A percentile compares a stretch with the other conserved stretches of the same genome.
Evolutionary conservation across 2,329 filamentous ascomycete species (phyloP).

Genomic region (Thielaviopsis musarum): DNA sequence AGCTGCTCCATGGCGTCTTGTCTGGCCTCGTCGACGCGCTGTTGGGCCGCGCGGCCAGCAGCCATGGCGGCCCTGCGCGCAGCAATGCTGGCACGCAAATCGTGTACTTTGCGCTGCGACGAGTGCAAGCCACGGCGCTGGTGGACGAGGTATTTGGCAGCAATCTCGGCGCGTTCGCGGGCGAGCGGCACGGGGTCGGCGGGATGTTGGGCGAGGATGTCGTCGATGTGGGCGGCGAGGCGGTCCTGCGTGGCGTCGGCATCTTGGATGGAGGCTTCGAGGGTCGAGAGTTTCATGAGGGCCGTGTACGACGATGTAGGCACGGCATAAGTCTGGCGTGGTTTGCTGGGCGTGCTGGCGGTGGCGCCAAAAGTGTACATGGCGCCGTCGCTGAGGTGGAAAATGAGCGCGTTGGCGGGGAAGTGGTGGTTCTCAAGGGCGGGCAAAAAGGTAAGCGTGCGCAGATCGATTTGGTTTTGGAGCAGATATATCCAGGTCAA

Average conservation of each 20-base stretch:
- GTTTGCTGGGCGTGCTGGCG: constrained; percentile 20
- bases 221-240: constrained; percentile 63
- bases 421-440: constrained; percentile 53
- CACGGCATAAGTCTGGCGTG: constrained; percentile 33
- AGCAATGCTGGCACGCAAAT: constrained; percentile 49
- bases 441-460: constrained; percentile 62
- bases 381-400: constrained; percentile 67
- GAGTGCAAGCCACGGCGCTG: constrained; percentile 51
- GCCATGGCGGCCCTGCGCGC: constrained; percentile 51
- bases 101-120: constrained; percentile 44
- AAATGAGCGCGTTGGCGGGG: constrained; percentile 66
- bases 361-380: constrained; percentile 53
- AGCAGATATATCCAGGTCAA: constrained; percentile 46
- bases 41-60: constrained; percentile 42
- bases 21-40: constrained; percentile 42
- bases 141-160: constrained; percentile 36
- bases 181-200: constrained; percentile 29
- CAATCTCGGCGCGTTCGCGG: constrained; percentile 30
- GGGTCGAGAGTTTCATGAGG: constrained; percentile 71
- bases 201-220: constrained; percentile 28
- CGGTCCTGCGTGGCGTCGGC: constrained; percentile 60
- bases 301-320: constrained; percentile 71
- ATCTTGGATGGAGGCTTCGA: constrained; percentile 84
- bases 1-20: constrained; percentile 43
- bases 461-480: constrained; percentile 54